Base-by-base conservation (phyloP, 495 filamentous ascomycete genomes). In the Aspergillus sparsus region DNA sequence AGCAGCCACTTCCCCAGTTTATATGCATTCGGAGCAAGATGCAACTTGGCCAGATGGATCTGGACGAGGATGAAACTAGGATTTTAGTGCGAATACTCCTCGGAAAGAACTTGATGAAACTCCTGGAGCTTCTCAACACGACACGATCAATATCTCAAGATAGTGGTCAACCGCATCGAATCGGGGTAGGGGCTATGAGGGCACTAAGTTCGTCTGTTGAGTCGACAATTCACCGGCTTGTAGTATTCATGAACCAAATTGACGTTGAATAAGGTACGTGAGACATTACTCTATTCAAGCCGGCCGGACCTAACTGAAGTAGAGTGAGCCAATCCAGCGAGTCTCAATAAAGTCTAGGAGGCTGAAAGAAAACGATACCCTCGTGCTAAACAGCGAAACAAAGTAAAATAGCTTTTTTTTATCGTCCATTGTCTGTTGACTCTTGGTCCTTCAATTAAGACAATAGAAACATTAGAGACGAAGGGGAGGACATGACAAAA, bases 1-100 rank as follows among this genome's bases (percentile, higher is more conserved):
- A 73, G 10, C 67, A 67, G 21, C 57, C 66, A 8, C 53, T 66
- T 1, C 60, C 65, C 1, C 57, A 65, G 9, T 67, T 70, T 37
- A 65, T 75, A 16, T 75, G 71, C 34, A 60, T 75, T 18, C 65
- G 70, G 31, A 75, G 68, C 44, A 71, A 68, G 45, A 65, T 70
- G 21, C 62, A 62, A 15, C 55, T 74, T 7, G 73, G 73, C 0
- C 54, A 69, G 49, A 71, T 64, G 33, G 70, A 75, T 16, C 60
- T 75, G 3, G 70, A 75, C 27, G 71, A 71, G 6, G 55, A 56
- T n/a, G 70, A 74, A 42, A 51, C 63, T 4, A 55, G 51, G n/a
- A 13, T 74, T 18, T 57, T 74, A 31, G 66, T 73, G 12, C 63
- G 69, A 2, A 69, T 63, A 16, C 57, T 75, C 0, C 52, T 75